phyloP scores from a whole-genome alignment of 148 eudicot genomes.

The Camellia granthamiana region DNA sequence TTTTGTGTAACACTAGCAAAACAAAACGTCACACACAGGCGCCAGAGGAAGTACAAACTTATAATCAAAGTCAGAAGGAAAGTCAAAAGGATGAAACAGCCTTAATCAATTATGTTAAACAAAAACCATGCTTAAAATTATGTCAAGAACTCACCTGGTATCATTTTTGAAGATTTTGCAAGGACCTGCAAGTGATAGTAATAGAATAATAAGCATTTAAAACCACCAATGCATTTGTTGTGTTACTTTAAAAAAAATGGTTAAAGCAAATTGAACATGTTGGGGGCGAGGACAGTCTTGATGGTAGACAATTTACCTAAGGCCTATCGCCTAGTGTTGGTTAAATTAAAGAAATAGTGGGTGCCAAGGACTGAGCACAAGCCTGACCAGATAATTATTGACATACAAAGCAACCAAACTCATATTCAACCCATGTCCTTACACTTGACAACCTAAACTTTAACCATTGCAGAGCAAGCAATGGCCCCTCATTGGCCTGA shows the following conservation, averaged over 20 bases:
- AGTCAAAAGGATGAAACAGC: not conserved
- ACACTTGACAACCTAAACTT: not conserved
- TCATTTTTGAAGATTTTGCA: slow-evolving; percentile 97
- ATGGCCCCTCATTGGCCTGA: slow-evolving; percentile 10
- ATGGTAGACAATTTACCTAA: too few species aligned
- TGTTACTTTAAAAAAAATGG: not conserved
- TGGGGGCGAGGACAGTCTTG: too few species aligned
- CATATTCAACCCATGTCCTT: not conserved
- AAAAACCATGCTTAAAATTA: not conserved
- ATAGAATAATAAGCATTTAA: slow-evolving; percentile 12
- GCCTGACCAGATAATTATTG: not conserved
- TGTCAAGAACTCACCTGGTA: slow-evolving; percentile 57
- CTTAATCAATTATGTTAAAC: not conserved
- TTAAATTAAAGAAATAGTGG: not conserved
- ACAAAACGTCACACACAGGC: not conserved
- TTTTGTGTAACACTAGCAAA: not conserved
- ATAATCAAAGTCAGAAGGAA: not conserved
- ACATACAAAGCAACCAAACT: not conserved
- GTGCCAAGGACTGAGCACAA: not conserved
- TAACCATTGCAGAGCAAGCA: not conserved
- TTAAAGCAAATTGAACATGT: too few species aligned
- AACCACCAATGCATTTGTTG: not conserved
- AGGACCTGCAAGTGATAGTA: slow-evolving; percentile 62
- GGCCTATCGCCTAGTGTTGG: not conserved
- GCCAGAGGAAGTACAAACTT: not conserved